A percentile compares a stretch with the other conserved stretches of the same genome.
phyloP scores from a whole-genome alignment of 2,329 filamentous ascomycete genomes.

The Penicillium sp. region DNA sequence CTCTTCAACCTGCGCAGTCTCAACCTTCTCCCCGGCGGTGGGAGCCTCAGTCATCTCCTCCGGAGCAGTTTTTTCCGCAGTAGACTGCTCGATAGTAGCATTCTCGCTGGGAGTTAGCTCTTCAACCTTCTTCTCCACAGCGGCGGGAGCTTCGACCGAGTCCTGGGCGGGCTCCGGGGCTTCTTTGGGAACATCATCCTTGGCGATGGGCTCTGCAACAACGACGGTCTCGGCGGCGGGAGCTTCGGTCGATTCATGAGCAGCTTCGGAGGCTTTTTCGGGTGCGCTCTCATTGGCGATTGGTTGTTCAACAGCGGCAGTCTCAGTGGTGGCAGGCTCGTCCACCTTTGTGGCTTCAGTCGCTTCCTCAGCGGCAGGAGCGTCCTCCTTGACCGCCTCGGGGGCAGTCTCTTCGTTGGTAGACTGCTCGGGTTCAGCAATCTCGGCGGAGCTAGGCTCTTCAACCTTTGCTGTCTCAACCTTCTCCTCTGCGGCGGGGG shows the following conservation, averaged over 20 bases:
- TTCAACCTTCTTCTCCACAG: not conserved
- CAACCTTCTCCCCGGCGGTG: not conserved
- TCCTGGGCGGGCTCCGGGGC: not conserved
- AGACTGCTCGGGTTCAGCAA: not conserved
- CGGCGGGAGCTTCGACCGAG: not conserved
- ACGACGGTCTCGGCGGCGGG: not conserved
- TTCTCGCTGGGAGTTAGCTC: not conserved
- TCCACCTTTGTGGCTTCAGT: not conserved
- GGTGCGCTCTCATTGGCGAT: not conserved
- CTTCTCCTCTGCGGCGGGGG: not conserved
- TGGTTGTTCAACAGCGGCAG: too few species aligned
- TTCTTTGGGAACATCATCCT: not conserved
- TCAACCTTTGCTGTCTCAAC: not conserved
- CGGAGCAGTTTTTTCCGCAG: constrained; percentile 1
- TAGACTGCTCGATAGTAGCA: not conserved
- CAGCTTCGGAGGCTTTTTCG: not conserved
- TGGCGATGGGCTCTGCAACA: not conserved
- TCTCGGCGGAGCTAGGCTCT: not conserved
- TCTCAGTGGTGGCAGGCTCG: not conserved
- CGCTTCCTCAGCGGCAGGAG: not conserved
- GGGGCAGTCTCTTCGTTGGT: constrained; percentile 17
- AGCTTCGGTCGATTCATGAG: not conserved
- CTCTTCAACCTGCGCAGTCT: not conserved
- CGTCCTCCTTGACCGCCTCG: not conserved
- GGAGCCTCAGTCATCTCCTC: not conserved